Percentiles rank a stretch among this genome's conserved stretches.
Evolutionary conservation across 23 red algal species (phyloP).

Genomic region (Agarophyton chilense): DNA sequence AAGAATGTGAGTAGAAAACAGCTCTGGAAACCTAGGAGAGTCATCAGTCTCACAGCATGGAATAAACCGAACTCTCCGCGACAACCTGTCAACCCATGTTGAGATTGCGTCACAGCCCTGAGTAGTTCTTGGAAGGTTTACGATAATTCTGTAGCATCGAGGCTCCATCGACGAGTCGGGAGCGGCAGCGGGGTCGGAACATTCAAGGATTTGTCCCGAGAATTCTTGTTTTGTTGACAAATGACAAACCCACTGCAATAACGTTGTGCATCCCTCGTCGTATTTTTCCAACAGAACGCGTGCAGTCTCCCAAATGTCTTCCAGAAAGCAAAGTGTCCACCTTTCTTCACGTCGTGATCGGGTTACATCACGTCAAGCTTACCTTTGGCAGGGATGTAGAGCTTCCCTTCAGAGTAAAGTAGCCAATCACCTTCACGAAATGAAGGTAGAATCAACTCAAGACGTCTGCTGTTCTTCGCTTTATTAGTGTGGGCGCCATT

Average conservation of each 20-base stretch:
- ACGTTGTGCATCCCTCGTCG: background rate
- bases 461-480: background rate
- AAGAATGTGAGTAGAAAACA: background rate
- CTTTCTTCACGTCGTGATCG: background rate
- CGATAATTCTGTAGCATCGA: background rate
- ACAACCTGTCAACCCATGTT: background rate
- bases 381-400: background rate
- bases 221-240: slow-evolving; percentile 8
- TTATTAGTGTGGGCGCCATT: too few relatives aligned
- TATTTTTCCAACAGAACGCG: background rate
- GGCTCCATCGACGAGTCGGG: background rate
- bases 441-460: background rate
- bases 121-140: background rate
- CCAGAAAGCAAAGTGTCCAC: background rate
- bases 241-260: background rate
- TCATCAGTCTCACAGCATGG: background rate
- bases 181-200: background rate
- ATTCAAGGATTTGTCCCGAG: background rate
- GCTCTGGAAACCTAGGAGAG: background rate
- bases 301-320: background rate
- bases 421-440: background rate
- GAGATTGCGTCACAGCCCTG: background rate
- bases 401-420: background rate
- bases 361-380: background rate
- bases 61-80: slow-evolving; percentile 1